Evolutionary conservation across 2,329 filamentous ascomycete genomes (phyloP).

Genomic region (Apiospora arundinis): DNA sequence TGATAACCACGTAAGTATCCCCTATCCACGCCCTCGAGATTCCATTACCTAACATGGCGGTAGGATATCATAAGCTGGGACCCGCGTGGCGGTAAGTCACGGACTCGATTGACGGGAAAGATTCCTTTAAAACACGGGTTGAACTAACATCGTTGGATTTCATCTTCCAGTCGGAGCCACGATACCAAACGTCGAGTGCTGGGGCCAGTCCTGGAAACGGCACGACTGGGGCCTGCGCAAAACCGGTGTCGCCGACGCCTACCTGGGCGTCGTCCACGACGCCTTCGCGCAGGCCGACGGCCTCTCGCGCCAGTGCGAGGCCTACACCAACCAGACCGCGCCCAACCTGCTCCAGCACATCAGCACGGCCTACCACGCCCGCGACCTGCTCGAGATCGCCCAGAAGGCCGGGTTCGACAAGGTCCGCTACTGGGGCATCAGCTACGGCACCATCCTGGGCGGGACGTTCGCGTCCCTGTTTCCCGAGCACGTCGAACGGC

Average conservation of each 20-base stretch:
- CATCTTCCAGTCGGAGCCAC: conserved; percentile 52
- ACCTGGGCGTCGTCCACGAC: conserved; percentile 52
- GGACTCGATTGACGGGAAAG: too few species aligned
- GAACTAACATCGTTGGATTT: not conserved
- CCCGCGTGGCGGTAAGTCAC: conserved; percentile 47
- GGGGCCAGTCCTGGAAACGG: conserved; percentile 49
- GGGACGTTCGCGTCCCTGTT: conserved; percentile 59
- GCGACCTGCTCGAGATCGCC: conserved; percentile 56
- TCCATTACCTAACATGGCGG: conserved; percentile 17
- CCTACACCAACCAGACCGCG: conserved; percentile 37
- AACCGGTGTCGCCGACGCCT: conserved; percentile 53
- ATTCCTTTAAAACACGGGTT: too few species aligned
- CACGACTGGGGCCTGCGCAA: conserved; percentile 52
- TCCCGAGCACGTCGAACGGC: conserved; percentile 55
- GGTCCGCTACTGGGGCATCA: conserved; percentile 57
- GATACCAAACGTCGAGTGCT: conserved; percentile 58
- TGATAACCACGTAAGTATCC: conserved; percentile 48
- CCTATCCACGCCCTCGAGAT: not conserved
- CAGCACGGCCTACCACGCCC: conserved; percentile 51
- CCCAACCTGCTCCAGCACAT: conserved; percentile 47
- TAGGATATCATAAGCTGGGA: conserved; percentile 58
- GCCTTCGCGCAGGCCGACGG: conserved; percentile 50
- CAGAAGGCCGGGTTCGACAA: conserved; percentile 39
- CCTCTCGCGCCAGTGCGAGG: conserved; percentile 49
- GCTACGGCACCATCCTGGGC: conserved; percentile 60